Evolutionary conservation across 331 rosid species (phyloP).

Genomic region (Erythrophleum ivorense): DNA sequence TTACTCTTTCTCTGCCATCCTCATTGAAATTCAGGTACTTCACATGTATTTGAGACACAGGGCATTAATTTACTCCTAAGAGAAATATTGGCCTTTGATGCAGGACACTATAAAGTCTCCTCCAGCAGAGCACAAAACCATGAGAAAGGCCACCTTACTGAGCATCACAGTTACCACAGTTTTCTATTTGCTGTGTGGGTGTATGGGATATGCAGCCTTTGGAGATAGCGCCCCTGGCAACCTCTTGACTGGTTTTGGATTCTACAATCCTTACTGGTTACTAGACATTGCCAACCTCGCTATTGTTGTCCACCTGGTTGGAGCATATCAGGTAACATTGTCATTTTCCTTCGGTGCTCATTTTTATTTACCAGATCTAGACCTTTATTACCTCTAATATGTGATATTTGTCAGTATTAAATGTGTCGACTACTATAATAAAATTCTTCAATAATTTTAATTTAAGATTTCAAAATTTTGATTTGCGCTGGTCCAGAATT

Average conservation of each 20-base stretch:
- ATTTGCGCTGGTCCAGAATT: too few species aligned
- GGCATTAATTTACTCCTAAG: background rate
- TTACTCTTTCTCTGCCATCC: conserved; percentile 73
- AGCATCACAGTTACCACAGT: conserved; percentile 63
- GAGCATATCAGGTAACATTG: conserved; percentile 71
- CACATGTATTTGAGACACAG: background rate
- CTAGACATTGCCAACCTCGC: conserved; percentile 78
- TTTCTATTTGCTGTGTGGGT: conserved; percentile 73
- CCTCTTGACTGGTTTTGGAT: conserved; percentile 82
- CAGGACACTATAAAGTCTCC: conserved; percentile 77
- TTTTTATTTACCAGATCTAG: too few species aligned
- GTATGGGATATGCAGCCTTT: conserved; percentile 81
- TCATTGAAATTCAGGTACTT: conserved; percentile 77
- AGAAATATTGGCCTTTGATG: conserved; percentile 1
- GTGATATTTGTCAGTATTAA: too few species aligned
- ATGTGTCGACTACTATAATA: too few species aligned
- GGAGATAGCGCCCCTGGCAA: conserved; percentile 76
- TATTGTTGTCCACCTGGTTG: conserved; percentile 73
- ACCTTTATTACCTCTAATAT: too few species aligned
- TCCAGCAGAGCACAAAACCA: conserved; percentile 76
- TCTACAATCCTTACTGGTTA: conserved; percentile 84
- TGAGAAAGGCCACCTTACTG: conserved; percentile 68
- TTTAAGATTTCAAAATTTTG: too few species aligned
- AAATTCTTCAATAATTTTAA: too few species aligned
- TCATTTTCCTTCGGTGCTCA: too few species aligned